A percentile compares a stretch with the other conserved stretches of the same genome.
Conservation (phyloP, 441 rosid genomes). For the Sinapis alba region DNA sequence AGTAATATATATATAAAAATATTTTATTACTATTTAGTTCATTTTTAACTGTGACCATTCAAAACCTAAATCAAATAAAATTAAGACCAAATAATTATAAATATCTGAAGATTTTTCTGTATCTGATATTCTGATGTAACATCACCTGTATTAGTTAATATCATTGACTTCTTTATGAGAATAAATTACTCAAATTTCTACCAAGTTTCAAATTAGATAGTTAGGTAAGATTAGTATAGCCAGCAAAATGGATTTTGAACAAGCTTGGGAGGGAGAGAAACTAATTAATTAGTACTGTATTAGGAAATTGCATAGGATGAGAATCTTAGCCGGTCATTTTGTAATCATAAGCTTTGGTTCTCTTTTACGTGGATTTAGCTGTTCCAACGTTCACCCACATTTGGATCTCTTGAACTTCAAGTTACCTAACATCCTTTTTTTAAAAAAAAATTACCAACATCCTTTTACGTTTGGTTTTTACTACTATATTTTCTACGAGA, state of each 20-base stretch:
- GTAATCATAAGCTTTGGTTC: conserved; percentile 18
- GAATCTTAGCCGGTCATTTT: conserved; percentile 6
- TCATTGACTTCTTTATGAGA: background rate
- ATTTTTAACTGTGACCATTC: no score
- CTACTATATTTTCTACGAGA: background rate
- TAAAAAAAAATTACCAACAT: no score
- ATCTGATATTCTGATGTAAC: no score
- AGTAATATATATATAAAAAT: no score
- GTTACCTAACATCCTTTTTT: conserved; percentile 14
- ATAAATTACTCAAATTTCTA: background rate
- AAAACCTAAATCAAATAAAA: background rate
- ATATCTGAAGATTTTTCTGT: no score
- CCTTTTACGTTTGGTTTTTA: conserved; percentile 2
- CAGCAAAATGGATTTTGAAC: background rate
- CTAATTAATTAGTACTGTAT: background rate
- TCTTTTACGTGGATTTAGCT: conserved; percentile 32
- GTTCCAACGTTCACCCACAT: conserved; percentile 31
- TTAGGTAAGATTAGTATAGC: background rate
- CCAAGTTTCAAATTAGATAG: background rate
- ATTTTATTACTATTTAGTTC: no score
- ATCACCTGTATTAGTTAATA: background rate
- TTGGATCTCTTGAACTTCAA: conserved; percentile 34
- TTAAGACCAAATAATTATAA: no score
- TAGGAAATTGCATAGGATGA: background rate
- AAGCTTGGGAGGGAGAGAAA: conserved; percentile 6